These are phyloP conservation scores for Pseudogymnoascus sp. DNA, from an alignment of 2,329 filamentous ascomycete genomes.

Conservation along the genomic window DNA sequence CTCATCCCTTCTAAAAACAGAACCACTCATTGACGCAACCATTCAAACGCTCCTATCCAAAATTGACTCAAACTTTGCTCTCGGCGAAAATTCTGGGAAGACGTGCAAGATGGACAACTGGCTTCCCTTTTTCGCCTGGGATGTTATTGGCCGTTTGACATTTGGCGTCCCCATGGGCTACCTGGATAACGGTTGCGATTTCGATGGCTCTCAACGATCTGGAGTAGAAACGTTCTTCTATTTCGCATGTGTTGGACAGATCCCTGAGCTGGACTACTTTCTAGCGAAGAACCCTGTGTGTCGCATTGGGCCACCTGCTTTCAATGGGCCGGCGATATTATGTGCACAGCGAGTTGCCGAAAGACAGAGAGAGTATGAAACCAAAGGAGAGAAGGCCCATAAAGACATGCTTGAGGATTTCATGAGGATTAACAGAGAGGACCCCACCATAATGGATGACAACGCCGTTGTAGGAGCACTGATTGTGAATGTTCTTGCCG, in stretches of 20 bases:
- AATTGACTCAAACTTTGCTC: constrained; percentile 29
- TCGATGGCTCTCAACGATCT: constrained; percentile 27
- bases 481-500: constrained; percentile 20
- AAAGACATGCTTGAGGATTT: constrained; percentile 25
- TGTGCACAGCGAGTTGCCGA: constrained; percentile 14
- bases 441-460: constrained; percentile 12
- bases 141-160: constrained; percentile 34
- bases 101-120: constrained; percentile 34
- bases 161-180: constrained; percentile 34
- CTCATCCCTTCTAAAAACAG: constrained; percentile 15
- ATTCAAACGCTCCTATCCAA: constrained; percentile 27
- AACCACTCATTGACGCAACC: constrained; percentile 26
- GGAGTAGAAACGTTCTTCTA: constrained; percentile 26
- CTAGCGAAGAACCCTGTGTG: constrained; percentile 18
- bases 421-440: constrained; percentile 15
- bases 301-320: constrained; percentile 15
- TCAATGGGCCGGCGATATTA: constrained; percentile 12
- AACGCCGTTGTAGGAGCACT: constrained; percentile 9
- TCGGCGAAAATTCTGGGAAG: constrained; percentile 20
- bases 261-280: constrained; percentile 17
- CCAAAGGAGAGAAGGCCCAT: neutral
- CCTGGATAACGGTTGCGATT: constrained; percentile 28
- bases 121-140: constrained; percentile 33
- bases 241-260: constrained; percentile 25
- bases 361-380: neutral